phyloP scores from a whole-genome alignment of 495 filamentous ascomycete genomes.

The Astrothelium macrocarpum region DNA sequence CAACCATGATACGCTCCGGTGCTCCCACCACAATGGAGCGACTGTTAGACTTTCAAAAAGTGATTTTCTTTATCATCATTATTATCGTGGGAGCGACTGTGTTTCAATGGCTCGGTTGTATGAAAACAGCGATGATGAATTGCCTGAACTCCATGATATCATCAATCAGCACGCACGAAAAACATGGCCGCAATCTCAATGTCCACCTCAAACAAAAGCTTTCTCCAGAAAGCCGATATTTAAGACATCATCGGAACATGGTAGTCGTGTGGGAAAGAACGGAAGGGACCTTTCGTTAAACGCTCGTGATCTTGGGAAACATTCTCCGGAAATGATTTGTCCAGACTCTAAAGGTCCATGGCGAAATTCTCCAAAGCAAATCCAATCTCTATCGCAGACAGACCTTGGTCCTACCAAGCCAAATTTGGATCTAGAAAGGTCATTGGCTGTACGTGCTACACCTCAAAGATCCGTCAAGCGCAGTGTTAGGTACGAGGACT shows the following conservation, averaged over 20 bases:
- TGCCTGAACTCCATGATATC: neutral
- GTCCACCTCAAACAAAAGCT: neutral
- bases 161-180: constrained; percentile 3
- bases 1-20: neutral
- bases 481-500: neutral
- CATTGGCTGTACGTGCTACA: neutral
- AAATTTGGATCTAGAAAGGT: neutral
- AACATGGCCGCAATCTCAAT: neutral
- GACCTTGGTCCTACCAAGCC: too few relatives aligned
- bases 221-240: neutral
- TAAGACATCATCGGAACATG: neutral
- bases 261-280: neutral
- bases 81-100: neutral
- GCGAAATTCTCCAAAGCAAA: too few relatives aligned
- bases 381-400: too few relatives aligned
- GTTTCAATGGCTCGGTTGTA: neutral
- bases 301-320: too few relatives aligned
- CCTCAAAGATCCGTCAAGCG: neutral
- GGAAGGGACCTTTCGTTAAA: neutral
- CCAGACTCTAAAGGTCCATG: too few relatives aligned
- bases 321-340: too few relatives aligned
- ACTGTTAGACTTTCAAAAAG: neutral
- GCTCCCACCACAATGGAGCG: neutral
- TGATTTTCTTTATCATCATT: neutral
- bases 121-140: neutral